phyloP scores from a whole-genome alignment of 2,329 filamentous ascomycete genomes.

The Pestalotiopsis sp. region DNA sequence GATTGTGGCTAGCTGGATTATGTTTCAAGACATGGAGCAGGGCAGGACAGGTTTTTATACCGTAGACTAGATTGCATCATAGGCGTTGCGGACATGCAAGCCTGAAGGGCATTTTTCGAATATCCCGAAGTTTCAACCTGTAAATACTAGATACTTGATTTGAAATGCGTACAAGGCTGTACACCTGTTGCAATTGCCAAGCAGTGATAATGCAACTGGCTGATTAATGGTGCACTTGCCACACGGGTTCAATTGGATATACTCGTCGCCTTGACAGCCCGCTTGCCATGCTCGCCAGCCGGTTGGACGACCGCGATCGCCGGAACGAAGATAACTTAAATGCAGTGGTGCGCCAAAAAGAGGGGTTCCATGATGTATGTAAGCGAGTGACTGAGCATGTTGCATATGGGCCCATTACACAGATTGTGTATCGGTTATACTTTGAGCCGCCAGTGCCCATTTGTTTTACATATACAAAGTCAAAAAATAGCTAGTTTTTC shows the following conservation, averaged over 20 bases:
- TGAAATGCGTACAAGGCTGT: not conserved
- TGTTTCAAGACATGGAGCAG: not conserved
- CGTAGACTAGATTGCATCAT: not conserved
- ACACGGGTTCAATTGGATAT: not conserved
- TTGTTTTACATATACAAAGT: not conserved
- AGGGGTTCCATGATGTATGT: not conserved
- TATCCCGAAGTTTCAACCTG: too few relatives aligned
- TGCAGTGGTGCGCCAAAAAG: not conserved
- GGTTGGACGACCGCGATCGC: not conserved
- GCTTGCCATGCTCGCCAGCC: too few relatives aligned
- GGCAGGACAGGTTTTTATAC: not conserved
- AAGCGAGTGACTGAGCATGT: not conserved
- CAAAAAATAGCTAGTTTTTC: not conserved
- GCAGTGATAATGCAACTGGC: not conserved
- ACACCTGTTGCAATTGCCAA: not conserved
- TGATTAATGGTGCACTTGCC: not conserved
- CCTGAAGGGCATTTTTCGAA: too few relatives aligned
- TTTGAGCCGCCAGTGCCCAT: not conserved
- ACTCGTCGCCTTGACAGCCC: too few relatives aligned
- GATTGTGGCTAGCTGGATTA: not conserved
- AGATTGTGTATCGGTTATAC: not conserved
- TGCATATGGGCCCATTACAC: not conserved
- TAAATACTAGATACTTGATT: not conserved
- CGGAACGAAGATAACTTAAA: too few relatives aligned
- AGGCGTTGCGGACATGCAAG: not conserved